A percentile compares a stretch with the other conserved stretches of the same genome.
These are phyloP conservation scores for Voacanga thouarsii DNA, from an alignment of 257 asterid genomes.

Conservation along the genomic window DNA sequence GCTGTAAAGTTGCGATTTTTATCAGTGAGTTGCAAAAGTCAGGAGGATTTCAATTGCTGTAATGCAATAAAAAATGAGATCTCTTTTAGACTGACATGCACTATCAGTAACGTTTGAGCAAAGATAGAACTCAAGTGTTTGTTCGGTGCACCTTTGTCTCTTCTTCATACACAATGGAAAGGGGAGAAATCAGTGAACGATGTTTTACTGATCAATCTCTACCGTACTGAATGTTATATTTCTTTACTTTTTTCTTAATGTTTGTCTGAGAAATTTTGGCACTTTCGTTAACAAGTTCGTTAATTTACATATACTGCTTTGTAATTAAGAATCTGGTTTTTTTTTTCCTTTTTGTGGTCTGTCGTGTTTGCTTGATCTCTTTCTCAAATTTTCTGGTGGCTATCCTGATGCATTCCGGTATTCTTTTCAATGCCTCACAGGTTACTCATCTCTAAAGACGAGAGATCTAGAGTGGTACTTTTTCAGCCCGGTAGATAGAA, in stretches of 20 bases:
- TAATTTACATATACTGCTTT: neutral
- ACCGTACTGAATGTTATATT: neutral
- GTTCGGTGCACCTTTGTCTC: neutral
- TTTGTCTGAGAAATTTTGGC: neutral
- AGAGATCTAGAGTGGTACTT: slow-evolving; percentile 95
- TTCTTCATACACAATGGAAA: neutral
- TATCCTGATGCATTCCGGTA: slow-evolving; percentile 5
- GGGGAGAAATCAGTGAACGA: neutral
- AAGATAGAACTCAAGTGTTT: neutral
- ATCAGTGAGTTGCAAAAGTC: neutral
- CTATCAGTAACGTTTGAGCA: neutral
- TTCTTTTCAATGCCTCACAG: slow-evolving; percentile 29
- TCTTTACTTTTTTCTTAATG: neutral
- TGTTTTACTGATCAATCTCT: neutral
- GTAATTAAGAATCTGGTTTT: neutral
- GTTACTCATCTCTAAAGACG: slow-evolving; percentile 60
- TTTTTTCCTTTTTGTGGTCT: neutral
- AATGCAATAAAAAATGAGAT: neutral
- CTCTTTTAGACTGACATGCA: neutral
- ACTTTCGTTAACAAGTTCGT: neutral
- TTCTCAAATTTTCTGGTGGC: neutral
- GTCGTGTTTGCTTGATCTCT: neutral
- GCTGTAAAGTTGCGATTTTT: neutral
- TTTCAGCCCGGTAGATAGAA: slow-evolving; percentile 86
- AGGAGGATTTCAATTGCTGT: neutral